These are phyloP conservation scores for Lentinula boryana DNA, from an alignment of 768 basidiomycete genomes.

Conservation along the genomic window DNA sequence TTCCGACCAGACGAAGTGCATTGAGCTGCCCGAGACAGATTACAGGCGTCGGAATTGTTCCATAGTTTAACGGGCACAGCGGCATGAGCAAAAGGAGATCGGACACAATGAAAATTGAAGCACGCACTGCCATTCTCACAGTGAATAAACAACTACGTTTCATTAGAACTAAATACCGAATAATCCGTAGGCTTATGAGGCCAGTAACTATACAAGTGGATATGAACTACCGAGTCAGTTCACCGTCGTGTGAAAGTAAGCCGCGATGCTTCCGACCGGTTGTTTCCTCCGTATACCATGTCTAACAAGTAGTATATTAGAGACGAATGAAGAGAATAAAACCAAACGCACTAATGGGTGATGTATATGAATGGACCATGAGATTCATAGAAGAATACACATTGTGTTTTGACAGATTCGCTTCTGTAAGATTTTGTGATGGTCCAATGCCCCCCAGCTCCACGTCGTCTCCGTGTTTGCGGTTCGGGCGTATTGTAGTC, in stretches of 20 bases:
- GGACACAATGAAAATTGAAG: too few relatives aligned
- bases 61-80: too few relatives aligned
- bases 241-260: conserved; percentile 27
- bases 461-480: conserved; percentile 32
- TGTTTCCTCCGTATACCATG: conserved; percentile 17
- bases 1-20: background rate
- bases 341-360: conserved; percentile 53
- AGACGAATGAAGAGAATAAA: background rate
- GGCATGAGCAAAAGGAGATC: too few relatives aligned
- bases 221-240: background rate
- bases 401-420: conserved; percentile 38
- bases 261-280: conserved; percentile 17
- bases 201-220: too few relatives aligned
- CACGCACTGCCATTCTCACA: too few relatives aligned
- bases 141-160: too few relatives aligned
- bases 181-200: too few relatives aligned
- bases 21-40: background rate
- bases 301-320: conserved; percentile 14
- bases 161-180: too few relatives aligned
- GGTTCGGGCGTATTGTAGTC: conserved; percentile 35
- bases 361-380: conserved; percentile 59
- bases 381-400: conserved; percentile 31
- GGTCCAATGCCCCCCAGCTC: conserved; percentile 28
- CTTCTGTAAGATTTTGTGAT: conserved; percentile 25
- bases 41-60: too few relatives aligned